These are phyloP conservation scores for Gamarada debralockiae DNA, from an alignment of 495 filamentous ascomycete species.

Conservation along the genomic window DNA sequence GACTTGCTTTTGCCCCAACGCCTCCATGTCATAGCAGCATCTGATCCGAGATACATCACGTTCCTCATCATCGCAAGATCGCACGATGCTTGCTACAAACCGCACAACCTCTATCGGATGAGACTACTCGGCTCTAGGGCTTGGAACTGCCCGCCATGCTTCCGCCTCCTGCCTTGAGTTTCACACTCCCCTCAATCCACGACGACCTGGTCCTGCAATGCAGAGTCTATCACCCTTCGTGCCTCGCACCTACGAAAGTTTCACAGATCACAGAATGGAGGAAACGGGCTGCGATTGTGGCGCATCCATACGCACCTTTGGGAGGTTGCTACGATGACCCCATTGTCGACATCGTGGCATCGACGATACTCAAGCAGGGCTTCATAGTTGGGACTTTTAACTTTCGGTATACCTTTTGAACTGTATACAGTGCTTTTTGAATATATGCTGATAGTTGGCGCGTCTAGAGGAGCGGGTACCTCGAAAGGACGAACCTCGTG, in stretches of 20 bases:
- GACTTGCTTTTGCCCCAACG: too few species aligned
- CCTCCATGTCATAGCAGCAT: too few species aligned
- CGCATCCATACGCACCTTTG: conserved; percentile 86
- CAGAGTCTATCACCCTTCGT: conserved; percentile 70
- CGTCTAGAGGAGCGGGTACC: conserved; percentile 65
- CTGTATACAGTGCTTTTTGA: background rate
- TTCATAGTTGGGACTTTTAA: conserved; percentile 88
- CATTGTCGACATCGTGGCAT: conserved; percentile 60
- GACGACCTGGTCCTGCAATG: conserved; percentile 73
- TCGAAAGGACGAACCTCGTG: conserved; percentile 79
- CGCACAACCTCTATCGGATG: background rate
- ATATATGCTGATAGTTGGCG: background rate
- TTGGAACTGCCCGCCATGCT: conserved; percentile 25
- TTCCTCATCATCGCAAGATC: too few species aligned
- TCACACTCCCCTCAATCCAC: conserved; percentile 80
- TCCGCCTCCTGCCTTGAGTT: conserved; percentile 59
- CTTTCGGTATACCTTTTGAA: conserved; percentile 63
- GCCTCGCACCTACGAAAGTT: conserved; percentile 25
- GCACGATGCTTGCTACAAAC: background rate
- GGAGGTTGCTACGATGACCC: conserved; percentile 85
- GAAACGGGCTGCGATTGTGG: conserved; percentile 69
- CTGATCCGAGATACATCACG: too few species aligned
- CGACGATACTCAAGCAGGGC: conserved; percentile 59
- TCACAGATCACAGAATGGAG: conserved; percentile 33
- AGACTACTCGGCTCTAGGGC: background rate